These are phyloP conservation scores for Microthlaspi erraticum DNA, from an alignment of 345 rosid genomes.

Conservation along the genomic window DNA sequence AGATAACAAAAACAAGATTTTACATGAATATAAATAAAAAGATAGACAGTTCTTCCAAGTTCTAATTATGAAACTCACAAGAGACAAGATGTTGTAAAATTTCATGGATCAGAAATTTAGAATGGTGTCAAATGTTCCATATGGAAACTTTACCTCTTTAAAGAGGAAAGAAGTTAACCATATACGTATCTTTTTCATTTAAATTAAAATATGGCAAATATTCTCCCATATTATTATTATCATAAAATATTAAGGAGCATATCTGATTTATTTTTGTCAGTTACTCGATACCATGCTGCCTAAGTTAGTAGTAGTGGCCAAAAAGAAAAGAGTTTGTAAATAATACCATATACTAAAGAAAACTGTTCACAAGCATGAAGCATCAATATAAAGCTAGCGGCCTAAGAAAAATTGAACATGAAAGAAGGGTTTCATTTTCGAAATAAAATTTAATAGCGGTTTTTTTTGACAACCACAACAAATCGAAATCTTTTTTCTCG, in stretches of 20 bases:
- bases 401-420: not conserved
- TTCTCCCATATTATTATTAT: not conserved
- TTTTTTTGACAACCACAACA: not conserved
- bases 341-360: not conserved
- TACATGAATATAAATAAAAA: not conserved
- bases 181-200: not conserved
- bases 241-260: not conserved
- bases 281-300: not conserved
- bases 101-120: not conserved
- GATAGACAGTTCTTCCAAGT: not conserved
- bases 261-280: not conserved
- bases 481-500: not conserved
- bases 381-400: not conserved
- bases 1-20: not conserved
- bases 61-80: conserved; percentile 3
- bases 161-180: conserved; percentile 5
- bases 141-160: conserved; percentile 32
- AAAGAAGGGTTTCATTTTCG: not conserved
- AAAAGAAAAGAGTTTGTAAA: too few species aligned
- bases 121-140: conserved; percentile 11
- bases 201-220: not conserved
- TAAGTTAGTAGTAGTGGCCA: not conserved
- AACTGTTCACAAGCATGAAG: not conserved
- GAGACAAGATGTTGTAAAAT: not conserved
- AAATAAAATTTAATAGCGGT: too few species aligned